Evolutionary conservation across 495 filamentous ascomycete species (phyloP), one percentile per base, ranked within the genome.

Genomic region (Arthonia radiata): DNA sequence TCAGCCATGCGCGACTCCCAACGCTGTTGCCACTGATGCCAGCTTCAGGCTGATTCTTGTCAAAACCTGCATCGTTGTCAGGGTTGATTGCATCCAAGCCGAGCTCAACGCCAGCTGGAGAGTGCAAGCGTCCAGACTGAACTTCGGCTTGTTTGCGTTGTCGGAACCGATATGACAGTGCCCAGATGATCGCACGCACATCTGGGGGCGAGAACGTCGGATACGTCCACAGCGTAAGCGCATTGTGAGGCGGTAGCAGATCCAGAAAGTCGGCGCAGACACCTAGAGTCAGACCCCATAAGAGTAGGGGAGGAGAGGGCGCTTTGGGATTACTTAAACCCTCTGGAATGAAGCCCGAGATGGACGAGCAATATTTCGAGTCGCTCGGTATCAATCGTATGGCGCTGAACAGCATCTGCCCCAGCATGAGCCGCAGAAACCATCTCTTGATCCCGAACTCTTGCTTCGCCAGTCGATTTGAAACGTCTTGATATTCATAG

Each of bases 231-330:
- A 72, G 31, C 23, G 59, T 47, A 4, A 72, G 49, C 1, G 67
- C 58, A 16, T 59, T 64, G 32, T 70, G 53, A 8, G 64, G 61
- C 4, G 71, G 71, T 8, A 77, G 49, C 41, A 71, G 55, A 26
- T 78, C 68, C 21, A 79, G 50, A 34, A 80, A 70, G 44, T 82
- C 75, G 15, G 64, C 60, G 17, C 77, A 34, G 15, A 82, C 59
- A 4, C 71, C 71, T 3, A 79, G 53, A 0, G 75, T 79, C 11
- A 82, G 42, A 0, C 75, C 75, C 75, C 75, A 82, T 1, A 80
- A 60, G 3, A 77, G 44, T 9, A 82, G 50, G 4, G 69, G 63
- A n/a, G n/a, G n/a, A n/a, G n/a, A n/a, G n/a, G n/a, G n/a, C n/a
- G n/a, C n/a, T n/a, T n/a, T n/a, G n/a, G n/a, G n/a, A n/a, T n/a